Evolutionary conservation across 495 filamentous ascomycete species (phyloP).

Genomic region (Penicillium cataractarum): DNA sequence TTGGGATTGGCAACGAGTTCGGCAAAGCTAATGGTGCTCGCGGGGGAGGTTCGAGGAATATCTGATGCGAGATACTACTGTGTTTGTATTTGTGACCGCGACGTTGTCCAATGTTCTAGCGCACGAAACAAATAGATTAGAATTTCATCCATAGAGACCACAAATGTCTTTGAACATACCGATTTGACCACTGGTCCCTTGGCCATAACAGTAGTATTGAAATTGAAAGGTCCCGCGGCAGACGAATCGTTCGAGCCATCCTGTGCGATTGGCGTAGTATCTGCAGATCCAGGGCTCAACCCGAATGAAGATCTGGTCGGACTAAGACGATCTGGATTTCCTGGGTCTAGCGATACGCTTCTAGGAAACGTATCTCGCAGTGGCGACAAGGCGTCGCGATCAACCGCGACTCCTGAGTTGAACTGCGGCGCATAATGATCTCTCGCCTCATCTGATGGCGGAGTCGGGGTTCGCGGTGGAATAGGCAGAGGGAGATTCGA

Average conservation of each 20-base stretch:
- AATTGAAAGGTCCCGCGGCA: constrained; percentile 78
- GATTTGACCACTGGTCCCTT: constrained; percentile 78
- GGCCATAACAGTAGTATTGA: constrained; percentile 79
- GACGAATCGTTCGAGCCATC: constrained; percentile 47
- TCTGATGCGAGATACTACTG: constrained; percentile 92
- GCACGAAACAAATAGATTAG: neutral
- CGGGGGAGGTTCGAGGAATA: constrained; percentile 93
- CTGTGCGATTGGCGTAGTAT: constrained; percentile 41
- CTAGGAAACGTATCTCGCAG: constrained; percentile 54
- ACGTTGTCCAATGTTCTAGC: constrained; percentile 80
- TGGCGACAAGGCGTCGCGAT: constrained; percentile 68
- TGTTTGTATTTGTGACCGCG: constrained; percentile 98
- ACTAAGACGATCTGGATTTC: constrained; percentile 39
- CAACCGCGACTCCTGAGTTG: constrained; percentile 47
- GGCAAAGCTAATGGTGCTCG: constrained; percentile 86
- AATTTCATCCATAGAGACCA: neutral
- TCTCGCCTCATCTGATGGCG: constrained; percentile 60
- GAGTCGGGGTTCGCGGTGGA: constrained; percentile 71
- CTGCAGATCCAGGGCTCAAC: constrained; percentile 36
- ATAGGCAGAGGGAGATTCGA: constrained; percentile 63
- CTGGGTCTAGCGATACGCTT: constrained; percentile 30
- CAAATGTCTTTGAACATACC: constrained; percentile 50
- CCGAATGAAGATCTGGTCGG: constrained; percentile 49
- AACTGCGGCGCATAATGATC: constrained; percentile 32
- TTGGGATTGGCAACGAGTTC: constrained; percentile 93